Conservation (phyloP, 495 filamentous ascomycete genomes). For the Cudoniella acicularis region DNA sequence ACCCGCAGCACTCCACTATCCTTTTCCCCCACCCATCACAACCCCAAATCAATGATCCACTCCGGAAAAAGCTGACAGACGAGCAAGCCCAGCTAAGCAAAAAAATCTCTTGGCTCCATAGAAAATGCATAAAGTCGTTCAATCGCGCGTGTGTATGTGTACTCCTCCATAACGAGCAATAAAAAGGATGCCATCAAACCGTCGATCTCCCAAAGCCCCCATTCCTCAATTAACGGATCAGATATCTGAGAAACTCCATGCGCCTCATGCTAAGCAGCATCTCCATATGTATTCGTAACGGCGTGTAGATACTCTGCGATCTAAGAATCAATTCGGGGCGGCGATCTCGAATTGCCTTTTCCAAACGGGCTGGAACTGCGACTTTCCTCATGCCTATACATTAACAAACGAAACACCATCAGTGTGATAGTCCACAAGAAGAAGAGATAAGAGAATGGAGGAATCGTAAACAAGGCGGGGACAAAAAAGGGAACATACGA, state of each 20-base stretch:
- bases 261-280: neutral
- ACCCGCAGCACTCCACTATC: no score
- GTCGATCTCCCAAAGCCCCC: neutral
- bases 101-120: conserved; percentile 8
- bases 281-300: conserved; percentile 1
- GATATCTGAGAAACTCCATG: neutral
- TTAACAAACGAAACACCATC: neutral
- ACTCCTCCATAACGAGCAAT: neutral
- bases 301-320: neutral
- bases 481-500: conserved; percentile 55
- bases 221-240: neutral
- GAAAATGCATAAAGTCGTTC: conserved; percentile 9
- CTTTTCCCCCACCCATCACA: neutral
- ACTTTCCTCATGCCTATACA: conserved; percentile 11
- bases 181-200: neutral
- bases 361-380: conserved; percentile 17
- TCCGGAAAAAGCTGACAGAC: conserved; percentile 28
- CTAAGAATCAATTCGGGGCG: conserved; percentile 21
- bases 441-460: neutral
- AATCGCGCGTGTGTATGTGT: neutral
- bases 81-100: no score
- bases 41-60: neutral
- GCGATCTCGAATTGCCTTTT: conserved; percentile 20
- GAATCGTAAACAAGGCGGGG: no score
- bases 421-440: neutral